Conservation (phyloP, 1,284 basidiomycete species). For the Ceratobasidium sp. region DNA sequence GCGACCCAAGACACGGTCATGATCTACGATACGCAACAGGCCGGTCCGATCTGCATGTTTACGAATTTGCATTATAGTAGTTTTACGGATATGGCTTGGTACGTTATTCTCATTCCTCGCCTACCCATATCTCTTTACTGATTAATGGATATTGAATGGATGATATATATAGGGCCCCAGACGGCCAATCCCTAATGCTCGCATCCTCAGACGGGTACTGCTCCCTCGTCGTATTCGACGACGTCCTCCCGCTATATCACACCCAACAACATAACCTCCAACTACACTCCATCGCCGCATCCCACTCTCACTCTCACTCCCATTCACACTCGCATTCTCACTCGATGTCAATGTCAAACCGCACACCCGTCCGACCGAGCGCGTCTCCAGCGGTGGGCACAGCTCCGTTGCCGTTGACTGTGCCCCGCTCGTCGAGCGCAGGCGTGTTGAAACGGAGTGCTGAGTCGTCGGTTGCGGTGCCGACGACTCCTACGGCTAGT, state of each 20-base stretch:
- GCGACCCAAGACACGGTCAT: conserved; percentile 96
- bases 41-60: conserved; percentile 91
- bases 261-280: conserved; percentile 90
- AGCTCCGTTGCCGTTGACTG: conserved; percentile 17
- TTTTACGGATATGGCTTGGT: conserved; percentile 98
- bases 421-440: conserved; percentile 33
- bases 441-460: conserved; percentile 33
- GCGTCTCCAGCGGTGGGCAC: conserved; percentile 33
- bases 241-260: conserved; percentile 87
- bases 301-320: conserved; percentile 70
- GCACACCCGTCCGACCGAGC: conserved; percentile 45
- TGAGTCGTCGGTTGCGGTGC: conserved; percentile 5
- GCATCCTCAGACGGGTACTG: conserved; percentile 97
- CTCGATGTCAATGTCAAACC: conserved; percentile 55
- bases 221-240: conserved; percentile 91
- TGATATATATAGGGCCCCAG: conserved; percentile 88
- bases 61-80: conserved; percentile 97
- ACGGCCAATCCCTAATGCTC: conserved; percentile 92
- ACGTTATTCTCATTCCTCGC: conserved; percentile 56
- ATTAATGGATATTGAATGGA: too few relatives aligned
- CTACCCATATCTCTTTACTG: conserved; percentile 28
- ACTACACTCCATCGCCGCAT: conserved; percentile 86
- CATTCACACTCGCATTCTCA: conserved; percentile 53
- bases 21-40: conserved; percentile 97
- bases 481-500: background rate